These are phyloP conservation scores for Epichloe hybrida DNA, from an alignment of 2,329 filamentous ascomycete species.

Conservation along the genomic window DNA sequence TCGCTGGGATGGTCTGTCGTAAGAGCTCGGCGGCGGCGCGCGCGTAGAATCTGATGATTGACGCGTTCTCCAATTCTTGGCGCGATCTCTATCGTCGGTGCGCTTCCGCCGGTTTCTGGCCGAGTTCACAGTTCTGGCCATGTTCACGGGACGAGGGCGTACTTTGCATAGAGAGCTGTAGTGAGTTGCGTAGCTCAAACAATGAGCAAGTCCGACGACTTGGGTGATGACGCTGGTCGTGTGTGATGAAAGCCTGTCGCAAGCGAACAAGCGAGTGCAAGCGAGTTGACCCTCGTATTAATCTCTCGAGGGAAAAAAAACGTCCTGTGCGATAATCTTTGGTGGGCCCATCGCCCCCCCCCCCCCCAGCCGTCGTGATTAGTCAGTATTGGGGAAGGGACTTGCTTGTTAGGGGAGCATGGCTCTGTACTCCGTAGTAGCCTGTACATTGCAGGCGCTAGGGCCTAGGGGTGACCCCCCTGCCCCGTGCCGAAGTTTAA, in stretches of 20 bases:
- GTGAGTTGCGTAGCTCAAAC: not conserved
- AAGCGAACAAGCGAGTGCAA: no score
- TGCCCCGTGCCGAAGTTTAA: no score
- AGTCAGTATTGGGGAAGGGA: conserved; percentile 1
- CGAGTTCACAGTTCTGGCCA: not conserved
- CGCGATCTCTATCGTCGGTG: conserved; percentile 5
- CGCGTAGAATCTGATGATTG: conserved; percentile 3
- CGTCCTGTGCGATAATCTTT: not conserved
- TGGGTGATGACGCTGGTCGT: not conserved
- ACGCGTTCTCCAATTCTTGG: conserved; percentile 3
- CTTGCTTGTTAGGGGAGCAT: no score
- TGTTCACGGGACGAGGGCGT: not conserved
- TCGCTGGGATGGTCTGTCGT: conserved; percentile 10
- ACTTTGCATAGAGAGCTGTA: not conserved
- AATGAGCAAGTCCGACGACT: not conserved
- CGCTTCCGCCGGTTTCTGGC: conserved; percentile 3
- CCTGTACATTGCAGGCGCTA: no score
- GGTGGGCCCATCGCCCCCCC: not conserved
- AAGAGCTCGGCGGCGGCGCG: conserved; percentile 4
- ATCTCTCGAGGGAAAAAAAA: no score
- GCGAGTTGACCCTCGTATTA: no score
- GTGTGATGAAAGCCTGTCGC: not conserved
- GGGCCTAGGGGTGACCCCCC: not conserved
- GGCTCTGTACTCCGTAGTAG: no score
- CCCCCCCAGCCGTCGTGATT: not conserved